A percentile compares a stretch with the other conserved stretches of the same genome.
Evolutionary conservation across 2,329 filamentous ascomycete genomes (phyloP).

Genomic region (Colletotrichum sp.): DNA sequence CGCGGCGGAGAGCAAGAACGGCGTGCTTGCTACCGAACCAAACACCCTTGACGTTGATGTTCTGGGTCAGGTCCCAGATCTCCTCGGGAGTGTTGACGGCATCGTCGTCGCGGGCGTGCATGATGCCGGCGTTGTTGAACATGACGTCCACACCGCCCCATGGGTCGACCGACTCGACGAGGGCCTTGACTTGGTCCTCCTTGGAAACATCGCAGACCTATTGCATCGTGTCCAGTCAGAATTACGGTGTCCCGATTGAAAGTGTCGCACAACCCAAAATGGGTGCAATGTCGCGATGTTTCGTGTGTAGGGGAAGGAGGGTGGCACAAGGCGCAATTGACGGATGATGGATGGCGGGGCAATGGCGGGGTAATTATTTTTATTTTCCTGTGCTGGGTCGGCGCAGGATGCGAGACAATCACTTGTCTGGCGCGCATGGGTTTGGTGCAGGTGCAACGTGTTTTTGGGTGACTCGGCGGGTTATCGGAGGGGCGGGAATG

Average conservation of each 20-base stretch:
- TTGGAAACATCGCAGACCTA: slow-evolving; percentile 78
- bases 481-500: slow-evolving; percentile 10
- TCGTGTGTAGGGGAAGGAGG: not conserved
- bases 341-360: not conserved
- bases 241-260: not conserved
- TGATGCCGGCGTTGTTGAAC: slow-evolving; percentile 98
- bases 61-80: slow-evolving; percentile 93
- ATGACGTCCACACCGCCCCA: slow-evolving; percentile 92
- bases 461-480: not conserved
- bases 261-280: not conserved
- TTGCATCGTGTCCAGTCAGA: not conserved
- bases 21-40: slow-evolving; percentile 96
- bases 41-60: slow-evolving; percentile 98
- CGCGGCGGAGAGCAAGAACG: slow-evolving; percentile 77
- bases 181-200: slow-evolving; percentile 77
- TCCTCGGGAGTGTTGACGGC: slow-evolving; percentile 84
- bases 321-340: not conserved
- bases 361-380: slow-evolving; percentile 14
- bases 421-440: not conserved
- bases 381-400: not conserved
- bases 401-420: not conserved
- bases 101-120: slow-evolving; percentile 84
- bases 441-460: slow-evolving; percentile 26
- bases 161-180: slow-evolving; percentile 75
- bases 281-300: not conserved